phyloP scores from a whole-genome alignment of 306 rosid genomes.

The Spatholobus suberectus region DNA sequence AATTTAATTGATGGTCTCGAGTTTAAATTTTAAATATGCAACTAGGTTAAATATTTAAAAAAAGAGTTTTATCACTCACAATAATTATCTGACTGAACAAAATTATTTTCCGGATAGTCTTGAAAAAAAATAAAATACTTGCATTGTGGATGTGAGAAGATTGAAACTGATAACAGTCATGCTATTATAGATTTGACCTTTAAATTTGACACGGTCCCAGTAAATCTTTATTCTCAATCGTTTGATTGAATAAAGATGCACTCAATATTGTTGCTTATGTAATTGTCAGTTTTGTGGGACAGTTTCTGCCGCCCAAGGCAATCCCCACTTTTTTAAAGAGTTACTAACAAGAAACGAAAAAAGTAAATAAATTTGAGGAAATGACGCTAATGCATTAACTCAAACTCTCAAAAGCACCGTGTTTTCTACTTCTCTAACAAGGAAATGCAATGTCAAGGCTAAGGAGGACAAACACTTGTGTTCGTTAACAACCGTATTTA shows the following conservation, averaged over 20 bases:
- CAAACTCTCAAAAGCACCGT: background rate
- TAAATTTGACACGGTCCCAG: conserved; percentile 47
- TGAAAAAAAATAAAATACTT: too few species aligned
- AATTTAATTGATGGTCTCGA: too few species aligned
- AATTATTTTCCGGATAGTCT: too few species aligned
- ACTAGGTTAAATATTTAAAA: too few species aligned
- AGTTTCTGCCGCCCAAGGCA: conserved; percentile 51
- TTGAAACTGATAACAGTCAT: conserved; percentile 17
- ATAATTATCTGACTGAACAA: too few species aligned
- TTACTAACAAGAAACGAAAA: background rate
- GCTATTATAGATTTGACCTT: conserved; percentile 54
- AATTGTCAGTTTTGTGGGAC: conserved; percentile 40
- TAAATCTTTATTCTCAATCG: conserved; percentile 59
- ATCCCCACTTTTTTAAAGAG: background rate
- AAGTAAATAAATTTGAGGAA: background rate
- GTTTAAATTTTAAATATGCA: too few species aligned
- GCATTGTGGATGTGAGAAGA: background rate
- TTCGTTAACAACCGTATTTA: conserved; percentile 4
- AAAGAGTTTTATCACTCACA: too few species aligned
- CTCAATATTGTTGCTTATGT: conserved; percentile 38
- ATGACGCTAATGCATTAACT: background rate
- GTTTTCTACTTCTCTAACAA: background rate
- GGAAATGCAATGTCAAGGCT: background rate
- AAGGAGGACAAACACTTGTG: background rate
- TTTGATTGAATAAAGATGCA: conserved; percentile 31